Evolutionary conservation across 2,329 filamentous ascomycete species (phyloP).

Genomic region (Alternaria burnsii): DNA sequence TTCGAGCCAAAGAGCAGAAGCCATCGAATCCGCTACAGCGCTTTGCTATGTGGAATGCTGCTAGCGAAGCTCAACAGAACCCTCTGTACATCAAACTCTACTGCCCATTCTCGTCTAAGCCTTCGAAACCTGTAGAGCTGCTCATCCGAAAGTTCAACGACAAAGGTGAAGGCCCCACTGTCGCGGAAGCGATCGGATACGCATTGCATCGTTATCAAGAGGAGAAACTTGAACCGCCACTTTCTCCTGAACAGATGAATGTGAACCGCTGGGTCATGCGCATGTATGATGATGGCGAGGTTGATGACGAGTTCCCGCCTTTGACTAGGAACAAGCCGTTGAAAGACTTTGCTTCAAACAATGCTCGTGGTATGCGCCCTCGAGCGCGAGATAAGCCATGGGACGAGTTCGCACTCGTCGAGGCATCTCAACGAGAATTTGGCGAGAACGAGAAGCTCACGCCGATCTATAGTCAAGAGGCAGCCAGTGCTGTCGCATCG

Average conservation of each 20-base stretch:
- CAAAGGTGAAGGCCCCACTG: conserved; percentile 73
- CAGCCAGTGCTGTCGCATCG: conserved; percentile 41
- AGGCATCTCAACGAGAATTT: conserved; percentile 73
- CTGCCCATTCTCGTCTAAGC: conserved; percentile 72
- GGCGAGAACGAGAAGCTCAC: conserved; percentile 73
- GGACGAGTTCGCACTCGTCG: conserved; percentile 83
- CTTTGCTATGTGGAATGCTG: conserved; percentile 78
- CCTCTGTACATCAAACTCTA: conserved; percentile 81
- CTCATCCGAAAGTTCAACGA: conserved; percentile 75
- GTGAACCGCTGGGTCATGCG: conserved; percentile 84
- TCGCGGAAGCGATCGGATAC: conserved; percentile 83
- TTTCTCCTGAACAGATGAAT: conserved; percentile 72
- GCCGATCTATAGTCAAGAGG: conserved; percentile 70
- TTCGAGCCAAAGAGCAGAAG: conserved; percentile 76
- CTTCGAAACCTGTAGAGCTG: conserved; percentile 73
- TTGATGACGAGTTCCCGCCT: conserved; percentile 85
- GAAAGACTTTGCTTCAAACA: conserved; percentile 79
- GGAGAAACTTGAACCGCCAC: conserved; percentile 74
- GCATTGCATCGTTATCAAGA: conserved; percentile 80
- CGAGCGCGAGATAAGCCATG: conserved; percentile 78
- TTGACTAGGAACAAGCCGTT: conserved; percentile 77
- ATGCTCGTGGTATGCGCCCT: conserved; percentile 71
- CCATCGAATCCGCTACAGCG: conserved; percentile 76
- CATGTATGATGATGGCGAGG: conserved; percentile 85
- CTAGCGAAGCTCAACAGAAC: conserved; percentile 72